phyloP scores from a whole-genome alignment of 2,329 filamentous ascomycete species.

The Pseudogymnoascus sp. region DNA sequence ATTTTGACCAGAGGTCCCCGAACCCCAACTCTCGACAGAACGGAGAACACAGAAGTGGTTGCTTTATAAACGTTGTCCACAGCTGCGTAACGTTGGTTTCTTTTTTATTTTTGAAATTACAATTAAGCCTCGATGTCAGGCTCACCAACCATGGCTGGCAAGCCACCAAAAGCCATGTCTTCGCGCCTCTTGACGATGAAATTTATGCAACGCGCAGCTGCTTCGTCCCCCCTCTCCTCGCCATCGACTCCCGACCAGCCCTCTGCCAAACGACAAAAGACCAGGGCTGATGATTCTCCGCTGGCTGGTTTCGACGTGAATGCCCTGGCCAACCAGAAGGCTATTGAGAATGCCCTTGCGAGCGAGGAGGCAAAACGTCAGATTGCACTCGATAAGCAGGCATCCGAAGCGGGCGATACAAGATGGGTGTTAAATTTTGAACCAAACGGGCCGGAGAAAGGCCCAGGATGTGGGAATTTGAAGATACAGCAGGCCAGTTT shows the following conservation, averaged over 20 bases:
- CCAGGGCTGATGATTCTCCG: slow-evolving; percentile 28
- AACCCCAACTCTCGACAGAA: background rate
- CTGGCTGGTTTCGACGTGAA: slow-evolving; percentile 32
- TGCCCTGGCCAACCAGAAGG: slow-evolving; percentile 46
- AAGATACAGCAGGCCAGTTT: slow-evolving; percentile 54
- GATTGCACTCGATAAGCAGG: slow-evolving; percentile 51
- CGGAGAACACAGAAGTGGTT: background rate
- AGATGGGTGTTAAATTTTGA: slow-evolving; percentile 63
- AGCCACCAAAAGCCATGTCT: slow-evolving; percentile 65
- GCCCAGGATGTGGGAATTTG: slow-evolving; percentile 32
- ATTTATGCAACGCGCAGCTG: slow-evolving; percentile 87
- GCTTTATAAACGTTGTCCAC: background rate
- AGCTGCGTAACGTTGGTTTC: background rate
- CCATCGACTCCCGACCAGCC: slow-evolving; percentile 42
- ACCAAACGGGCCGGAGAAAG: slow-evolving; percentile 30
- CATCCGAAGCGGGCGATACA: slow-evolving; percentile 56
- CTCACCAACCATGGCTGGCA: slow-evolving; percentile 32
- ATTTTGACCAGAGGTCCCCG: background rate
- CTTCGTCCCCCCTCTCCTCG: slow-evolving; percentile 41
- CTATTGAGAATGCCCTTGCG: slow-evolving; percentile 54
- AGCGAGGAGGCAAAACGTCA: slow-evolving; percentile 59
- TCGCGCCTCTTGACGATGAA: slow-evolving; percentile 89
- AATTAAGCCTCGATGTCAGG: slow-evolving; percentile 25
- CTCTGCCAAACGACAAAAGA: slow-evolving; percentile 56
- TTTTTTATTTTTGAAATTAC: slow-evolving; percentile 12